Evolutionary conservation across 352 stramenopile genomes (phyloP).

Genomic region (Elongisporangium anandrum): DNA sequence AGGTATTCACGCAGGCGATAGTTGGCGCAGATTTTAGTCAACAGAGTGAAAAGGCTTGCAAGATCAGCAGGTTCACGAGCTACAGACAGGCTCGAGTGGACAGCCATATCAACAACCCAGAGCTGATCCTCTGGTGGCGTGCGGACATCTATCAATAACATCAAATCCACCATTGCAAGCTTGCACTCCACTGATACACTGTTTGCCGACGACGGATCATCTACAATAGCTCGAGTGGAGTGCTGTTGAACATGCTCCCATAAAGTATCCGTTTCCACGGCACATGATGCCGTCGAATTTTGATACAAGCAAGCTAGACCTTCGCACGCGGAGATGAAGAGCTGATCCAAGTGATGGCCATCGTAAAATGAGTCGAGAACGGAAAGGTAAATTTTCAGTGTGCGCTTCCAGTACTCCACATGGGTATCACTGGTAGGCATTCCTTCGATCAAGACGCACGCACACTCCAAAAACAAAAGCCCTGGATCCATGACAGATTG

Average conservation of each 20-base stretch:
- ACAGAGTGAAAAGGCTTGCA: not conserved
- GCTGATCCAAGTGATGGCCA: conserved; percentile 28
- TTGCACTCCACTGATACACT: not conserved
- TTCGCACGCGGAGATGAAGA: conserved; percentile 45
- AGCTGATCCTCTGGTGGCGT: not conserved
- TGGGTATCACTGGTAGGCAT: not conserved
- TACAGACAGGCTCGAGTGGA: not conserved
- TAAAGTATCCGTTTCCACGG: not conserved
- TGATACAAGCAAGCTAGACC: conserved; percentile 33
- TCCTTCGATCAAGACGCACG: not conserved
- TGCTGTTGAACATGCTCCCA: not conserved
- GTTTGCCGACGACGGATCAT: not conserved
- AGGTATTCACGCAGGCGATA: conserved; percentile 8
- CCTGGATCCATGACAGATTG: not conserved
- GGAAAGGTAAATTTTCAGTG: not conserved
- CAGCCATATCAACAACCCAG: not conserved
- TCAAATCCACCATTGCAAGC: not conserved
- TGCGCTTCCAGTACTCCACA: not conserved
- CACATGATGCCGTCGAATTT: conserved; percentile 13
- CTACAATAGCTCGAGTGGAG: not conserved
- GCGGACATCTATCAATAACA: not conserved
- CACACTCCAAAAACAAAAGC: not conserved
- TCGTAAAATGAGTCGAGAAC: conserved; percentile 25
- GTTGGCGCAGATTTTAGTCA: not conserved
- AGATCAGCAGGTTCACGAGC: not conserved